Conservation (phyloP, 305 asterid species). For the Solanum hybrid region DNA sequence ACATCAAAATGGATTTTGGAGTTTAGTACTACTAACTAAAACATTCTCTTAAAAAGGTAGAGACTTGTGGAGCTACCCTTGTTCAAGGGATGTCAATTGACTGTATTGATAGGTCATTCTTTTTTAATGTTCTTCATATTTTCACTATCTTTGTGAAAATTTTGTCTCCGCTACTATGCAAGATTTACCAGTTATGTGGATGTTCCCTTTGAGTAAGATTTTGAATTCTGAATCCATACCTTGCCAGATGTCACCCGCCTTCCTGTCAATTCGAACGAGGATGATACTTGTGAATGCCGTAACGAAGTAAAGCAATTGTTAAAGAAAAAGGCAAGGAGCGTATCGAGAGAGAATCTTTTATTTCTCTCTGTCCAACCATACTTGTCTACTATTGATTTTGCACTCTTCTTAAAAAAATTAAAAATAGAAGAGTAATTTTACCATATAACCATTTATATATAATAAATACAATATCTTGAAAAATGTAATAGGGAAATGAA, state of each 20-base stretch:
- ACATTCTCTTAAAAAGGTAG: not conserved
- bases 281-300: not conserved
- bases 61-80: not conserved
- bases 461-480: no score
- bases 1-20: not conserved
- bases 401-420: no score
- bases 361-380: no score
- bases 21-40: not conserved
- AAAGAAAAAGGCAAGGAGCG: not conserved
- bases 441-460: no score
- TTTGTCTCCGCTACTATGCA: not conserved
- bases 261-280: not conserved
- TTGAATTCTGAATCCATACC: not conserved
- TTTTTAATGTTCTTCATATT: not conserved
- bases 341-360: conserved; percentile 9
- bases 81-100: not conserved
- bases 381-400: no score
- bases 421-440: no score
- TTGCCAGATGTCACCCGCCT: not conserved
- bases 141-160: not conserved
- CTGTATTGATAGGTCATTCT: not conserved
- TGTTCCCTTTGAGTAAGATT: not conserved
- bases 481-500: no score
- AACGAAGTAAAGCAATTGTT: not conserved
- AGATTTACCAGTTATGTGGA: not conserved